phyloP scores from a whole-genome alignment of 805 yeast species.

The Metschnikowia orientalis region DNA sequence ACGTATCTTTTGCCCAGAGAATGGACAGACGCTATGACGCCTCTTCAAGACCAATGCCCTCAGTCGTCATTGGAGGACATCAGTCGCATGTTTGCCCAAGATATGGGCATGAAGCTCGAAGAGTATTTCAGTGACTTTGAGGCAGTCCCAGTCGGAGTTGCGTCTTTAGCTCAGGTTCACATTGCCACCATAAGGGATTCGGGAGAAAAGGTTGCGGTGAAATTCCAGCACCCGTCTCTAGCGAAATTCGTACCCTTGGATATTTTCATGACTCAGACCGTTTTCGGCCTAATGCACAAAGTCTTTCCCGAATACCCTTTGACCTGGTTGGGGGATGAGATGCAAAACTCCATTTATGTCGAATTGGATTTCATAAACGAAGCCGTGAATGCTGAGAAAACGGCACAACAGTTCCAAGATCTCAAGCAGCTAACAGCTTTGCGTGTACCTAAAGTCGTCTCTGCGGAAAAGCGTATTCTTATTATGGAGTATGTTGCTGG shows the following conservation, averaged over 20 bases:
- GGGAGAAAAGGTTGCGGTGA: slow-evolving; percentile 83
- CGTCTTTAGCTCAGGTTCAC: slow-evolving; percentile 96
- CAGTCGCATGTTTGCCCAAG: slow-evolving; percentile 58
- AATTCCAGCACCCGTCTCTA: slow-evolving; percentile 88
- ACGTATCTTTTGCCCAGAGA: slow-evolving; percentile 86
- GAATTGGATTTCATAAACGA: slow-evolving; percentile 87
- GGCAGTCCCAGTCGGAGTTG: slow-evolving; percentile 83
- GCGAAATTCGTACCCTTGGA: slow-evolving; percentile 89
- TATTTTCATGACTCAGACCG: slow-evolving; percentile 68
- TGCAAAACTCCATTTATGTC: slow-evolving; percentile 80
- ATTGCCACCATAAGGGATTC: slow-evolving; percentile 55
- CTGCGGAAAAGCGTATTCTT: slow-evolving; percentile 65
- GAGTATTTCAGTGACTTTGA: slow-evolving; percentile 68
- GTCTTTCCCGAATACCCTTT: slow-evolving; percentile 93
- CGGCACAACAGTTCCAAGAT: slow-evolving; percentile 60
- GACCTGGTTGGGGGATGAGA: slow-evolving; percentile 93
- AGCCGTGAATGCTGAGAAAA: slow-evolving; percentile 72
- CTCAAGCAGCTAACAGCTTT: slow-evolving; percentile 65
- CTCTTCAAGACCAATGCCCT: slow-evolving; percentile 89
- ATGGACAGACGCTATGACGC: slow-evolving; percentile 94
- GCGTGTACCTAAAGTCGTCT: slow-evolving; percentile 66
- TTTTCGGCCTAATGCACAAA: slow-evolving; percentile 66
- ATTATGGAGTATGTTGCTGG: slow-evolving; percentile 88
- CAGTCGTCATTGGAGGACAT: slow-evolving; percentile 68
- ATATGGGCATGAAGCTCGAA: slow-evolving; percentile 55